These are phyloP conservation scores for Globisporangium canariense DNA, from an alignment of 352 stramenopile genomes.

Conservation along the genomic window DNA sequence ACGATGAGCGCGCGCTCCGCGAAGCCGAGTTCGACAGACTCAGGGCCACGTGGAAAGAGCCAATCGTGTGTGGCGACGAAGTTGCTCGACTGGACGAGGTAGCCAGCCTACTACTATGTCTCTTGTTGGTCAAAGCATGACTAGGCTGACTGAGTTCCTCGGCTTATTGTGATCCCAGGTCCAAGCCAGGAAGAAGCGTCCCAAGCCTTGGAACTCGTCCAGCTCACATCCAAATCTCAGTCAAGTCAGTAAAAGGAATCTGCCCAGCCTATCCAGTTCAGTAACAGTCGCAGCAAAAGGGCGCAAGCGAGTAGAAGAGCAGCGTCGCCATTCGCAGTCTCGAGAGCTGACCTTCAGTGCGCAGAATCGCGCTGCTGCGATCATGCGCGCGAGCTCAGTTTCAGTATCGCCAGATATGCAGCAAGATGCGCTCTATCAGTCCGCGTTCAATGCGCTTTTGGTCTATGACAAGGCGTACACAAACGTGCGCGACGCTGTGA, in stretches of 20 bases:
- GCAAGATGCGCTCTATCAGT: slow-evolving; percentile 36
- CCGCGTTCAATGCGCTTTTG: slow-evolving; percentile 22
- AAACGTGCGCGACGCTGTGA: slow-evolving; percentile 12
- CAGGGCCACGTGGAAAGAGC: slow-evolving; percentile 28
- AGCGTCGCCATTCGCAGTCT: not conserved
- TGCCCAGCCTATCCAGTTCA: not conserved
- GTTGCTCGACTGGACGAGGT: slow-evolving; percentile 41
- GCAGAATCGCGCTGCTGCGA: slow-evolving; percentile 19
- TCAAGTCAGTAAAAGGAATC: not conserved
- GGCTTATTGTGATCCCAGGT: slow-evolving; percentile 14
- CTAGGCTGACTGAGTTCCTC: not conserved
- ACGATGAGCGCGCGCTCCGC: slow-evolving; percentile 26
- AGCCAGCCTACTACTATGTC: not conserved
- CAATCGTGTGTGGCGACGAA: slow-evolving; percentile 30
- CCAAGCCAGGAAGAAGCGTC: slow-evolving; percentile 18
- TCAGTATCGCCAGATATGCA: slow-evolving; percentile 7
- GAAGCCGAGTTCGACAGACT: slow-evolving; percentile 30
- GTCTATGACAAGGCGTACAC: slow-evolving; percentile 37
- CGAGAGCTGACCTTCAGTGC: slow-evolving; percentile 17
- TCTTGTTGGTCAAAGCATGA: not conserved
- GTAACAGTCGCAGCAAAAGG: not conserved
- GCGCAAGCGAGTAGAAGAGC: not conserved
- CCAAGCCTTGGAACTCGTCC: slow-evolving; percentile 25
- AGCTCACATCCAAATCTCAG: not conserved
- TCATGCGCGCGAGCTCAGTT: slow-evolving; percentile 13